A percentile compares a stretch with the other conserved stretches of the same genome.
Evolutionary conservation across 2,329 filamentous ascomycete genomes (phyloP).

Genomic region (Exophiala bonariae): DNA sequence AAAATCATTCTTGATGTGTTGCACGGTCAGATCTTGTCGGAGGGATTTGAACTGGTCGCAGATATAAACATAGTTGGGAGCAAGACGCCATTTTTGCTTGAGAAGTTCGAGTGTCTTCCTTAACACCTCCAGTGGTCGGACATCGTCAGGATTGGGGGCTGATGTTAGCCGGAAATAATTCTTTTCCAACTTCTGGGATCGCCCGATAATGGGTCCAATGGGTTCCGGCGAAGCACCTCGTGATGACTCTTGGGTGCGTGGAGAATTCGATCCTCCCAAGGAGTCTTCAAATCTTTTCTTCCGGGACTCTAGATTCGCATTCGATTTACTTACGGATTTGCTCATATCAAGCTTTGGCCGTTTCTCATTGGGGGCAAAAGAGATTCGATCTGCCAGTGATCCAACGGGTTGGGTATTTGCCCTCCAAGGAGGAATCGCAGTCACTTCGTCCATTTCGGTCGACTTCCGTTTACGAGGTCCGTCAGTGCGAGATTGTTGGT

Average conservation of each 20-base stretch:
- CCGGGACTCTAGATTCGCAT: conserved; percentile 82
- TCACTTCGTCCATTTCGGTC: conserved; percentile 55
- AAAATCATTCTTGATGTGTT: conserved; percentile 95
- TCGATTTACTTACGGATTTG: conserved; percentile 78
- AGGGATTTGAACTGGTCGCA: conserved; percentile 99
- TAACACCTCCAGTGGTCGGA: conserved; percentile 79
- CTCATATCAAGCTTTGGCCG: conserved; percentile 49
- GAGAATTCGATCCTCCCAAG: conserved; percentile 42
- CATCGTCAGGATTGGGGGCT: conserved; percentile 81
- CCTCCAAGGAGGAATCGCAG: conserved; percentile 67
- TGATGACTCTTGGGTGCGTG: conserved; percentile 36
- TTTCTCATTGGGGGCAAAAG: conserved; percentile 55
- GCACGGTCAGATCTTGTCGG: conserved; percentile 95
- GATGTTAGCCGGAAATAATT: conserved; percentile 91
- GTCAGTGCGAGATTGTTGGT: conserved; percentile 29
- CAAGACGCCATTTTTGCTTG: conserved; percentile 91
- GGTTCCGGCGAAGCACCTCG: conserved; percentile 48
- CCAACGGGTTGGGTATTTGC: conserved; percentile 61
- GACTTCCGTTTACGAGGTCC: conserved; percentile 80
- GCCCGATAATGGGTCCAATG: conserved; percentile 76
- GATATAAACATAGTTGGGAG: conserved; percentile 94
- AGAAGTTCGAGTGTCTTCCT: conserved; percentile 82
- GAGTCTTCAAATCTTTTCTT: conserved; percentile 76
- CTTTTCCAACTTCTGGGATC: conserved; percentile 83
- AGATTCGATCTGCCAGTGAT: conserved; percentile 71